phyloP scores from a whole-genome alignment of 345 rosid genomes.

The Eucalyptus viminalis region DNA sequence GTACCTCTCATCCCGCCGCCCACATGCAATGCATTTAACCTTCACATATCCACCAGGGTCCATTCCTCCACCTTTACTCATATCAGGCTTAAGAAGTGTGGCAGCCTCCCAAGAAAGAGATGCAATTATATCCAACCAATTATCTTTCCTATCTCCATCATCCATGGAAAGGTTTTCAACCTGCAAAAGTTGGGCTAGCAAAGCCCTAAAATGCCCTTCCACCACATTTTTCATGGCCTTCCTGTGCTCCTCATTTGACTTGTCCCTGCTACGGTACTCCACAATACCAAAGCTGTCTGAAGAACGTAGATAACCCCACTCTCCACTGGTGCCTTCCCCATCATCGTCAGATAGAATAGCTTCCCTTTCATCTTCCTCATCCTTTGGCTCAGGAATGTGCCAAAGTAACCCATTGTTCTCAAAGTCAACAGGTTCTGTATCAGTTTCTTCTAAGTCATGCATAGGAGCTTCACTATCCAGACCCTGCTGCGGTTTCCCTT shows the following conservation, averaged over 20 bases:
- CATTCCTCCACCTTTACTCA: slow-evolving; percentile 89
- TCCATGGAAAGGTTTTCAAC: slow-evolving; percentile 72
- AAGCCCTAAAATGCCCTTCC: slow-evolving; percentile 94
- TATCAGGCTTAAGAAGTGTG: slow-evolving; percentile 86
- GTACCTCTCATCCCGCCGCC: slow-evolving; percentile 81
- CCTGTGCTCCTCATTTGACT: slow-evolving; percentile 66
- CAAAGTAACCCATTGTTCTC: slow-evolving; percentile 80
- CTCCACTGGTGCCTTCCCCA: slow-evolving; percentile 58
- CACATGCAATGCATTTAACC: slow-evolving; percentile 90
- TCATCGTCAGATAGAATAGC: slow-evolving; percentile 61
- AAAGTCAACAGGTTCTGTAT: slow-evolving; percentile 69
- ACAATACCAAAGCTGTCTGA: slow-evolving; percentile 75
- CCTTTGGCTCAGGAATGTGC: slow-evolving; percentile 93
- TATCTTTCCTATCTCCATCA: slow-evolving; percentile 53
- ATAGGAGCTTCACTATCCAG: slow-evolving; percentile 39
- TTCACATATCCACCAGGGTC: slow-evolving; percentile 98
- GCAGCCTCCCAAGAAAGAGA: slow-evolving; percentile 98
- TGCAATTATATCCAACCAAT: slow-evolving; percentile 88
- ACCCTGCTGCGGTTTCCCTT: slow-evolving; percentile 14
- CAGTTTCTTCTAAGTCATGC: slow-evolving; percentile 29
- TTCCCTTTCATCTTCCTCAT: slow-evolving; percentile 93
- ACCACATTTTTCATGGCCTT: slow-evolving; percentile 82
- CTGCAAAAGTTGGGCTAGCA: slow-evolving; percentile 80
- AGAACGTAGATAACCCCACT: slow-evolving; percentile 62
- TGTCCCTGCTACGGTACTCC: slow-evolving; percentile 54